Conservation (phyloP, 2,329 filamentous ascomycete genomes). For the Penicillium sp. region DNA sequence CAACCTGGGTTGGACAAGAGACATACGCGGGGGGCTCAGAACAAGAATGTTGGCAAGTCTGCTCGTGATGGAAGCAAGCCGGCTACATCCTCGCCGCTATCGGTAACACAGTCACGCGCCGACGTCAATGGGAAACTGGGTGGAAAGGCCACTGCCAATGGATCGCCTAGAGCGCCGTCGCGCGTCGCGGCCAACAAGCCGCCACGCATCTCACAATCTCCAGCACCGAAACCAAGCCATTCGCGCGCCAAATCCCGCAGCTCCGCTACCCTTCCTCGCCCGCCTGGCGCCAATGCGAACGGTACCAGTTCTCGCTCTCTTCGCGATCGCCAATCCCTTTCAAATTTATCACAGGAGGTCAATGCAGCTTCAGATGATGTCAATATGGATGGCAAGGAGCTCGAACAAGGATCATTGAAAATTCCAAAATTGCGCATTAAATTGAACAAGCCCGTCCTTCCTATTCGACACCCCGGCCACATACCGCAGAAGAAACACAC, state of each 20-base stretch:
- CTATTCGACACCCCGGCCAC: conserved; percentile 54
- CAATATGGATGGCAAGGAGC: conserved; percentile 20
- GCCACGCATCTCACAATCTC: conserved; percentile 28
- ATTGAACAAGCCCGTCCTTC: conserved; percentile 52
- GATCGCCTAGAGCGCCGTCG: conserved; percentile 30
- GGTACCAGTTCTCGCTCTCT: conserved; percentile 26
- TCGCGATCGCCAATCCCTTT: conserved; percentile 30
- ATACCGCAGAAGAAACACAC: conserved; percentile 47
- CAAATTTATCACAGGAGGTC: conserved; percentile 21
- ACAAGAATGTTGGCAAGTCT: conserved; percentile 35
- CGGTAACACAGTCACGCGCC: conserved; percentile 30
- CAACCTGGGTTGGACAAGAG: conserved; percentile 50
- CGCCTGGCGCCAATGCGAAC: conserved; percentile 19
- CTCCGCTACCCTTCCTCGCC: conserved; percentile 24
- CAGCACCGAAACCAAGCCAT: conserved; percentile 27
- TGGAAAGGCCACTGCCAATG: conserved; percentile 34
- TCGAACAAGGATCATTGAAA: conserved; percentile 24
- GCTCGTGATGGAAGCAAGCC: conserved; percentile 27
- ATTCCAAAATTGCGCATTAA: conserved; percentile 47
- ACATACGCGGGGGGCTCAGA: conserved; percentile 45
- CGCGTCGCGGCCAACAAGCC: conserved; percentile 26
- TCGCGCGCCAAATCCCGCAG: conserved; percentile 35
- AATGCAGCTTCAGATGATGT: conserved; percentile 13
- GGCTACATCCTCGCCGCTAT: conserved; percentile 34
- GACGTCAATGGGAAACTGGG: conserved; percentile 33